These are phyloP conservation scores for Henckelia pumila DNA, from an alignment of 257 asterid genomes.

Conservation along the genomic window DNA sequence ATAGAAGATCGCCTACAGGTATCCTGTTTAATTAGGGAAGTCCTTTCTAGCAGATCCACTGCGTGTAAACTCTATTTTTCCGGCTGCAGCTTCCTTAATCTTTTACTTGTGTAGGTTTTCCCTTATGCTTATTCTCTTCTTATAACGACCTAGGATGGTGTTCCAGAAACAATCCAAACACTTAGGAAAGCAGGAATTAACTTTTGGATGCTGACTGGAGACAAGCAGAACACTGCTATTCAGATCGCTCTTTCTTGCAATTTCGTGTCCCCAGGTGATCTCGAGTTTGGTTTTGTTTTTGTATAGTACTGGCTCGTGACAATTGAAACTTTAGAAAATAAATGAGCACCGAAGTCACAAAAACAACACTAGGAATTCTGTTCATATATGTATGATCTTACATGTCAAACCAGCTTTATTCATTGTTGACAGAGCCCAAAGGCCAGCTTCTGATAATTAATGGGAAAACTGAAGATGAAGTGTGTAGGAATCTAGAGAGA, in stretches of 20 bases:
- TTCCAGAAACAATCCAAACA: conserved; percentile 89
- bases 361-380: conserved; percentile 5
- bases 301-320: conserved; percentile 13
- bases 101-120: conserved; percentile 22
- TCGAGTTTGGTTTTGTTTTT: conserved; percentile 15
- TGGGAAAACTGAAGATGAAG: conserved; percentile 96
- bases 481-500: conserved; percentile 81
- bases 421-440: conserved; percentile 78
- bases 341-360: conserved; percentile 4
- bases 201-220: conserved; percentile 99
- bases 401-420: conserved; percentile 16
- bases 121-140: conserved; percentile 22
- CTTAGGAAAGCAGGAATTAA: conserved; percentile 93
- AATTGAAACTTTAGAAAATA: background rate
- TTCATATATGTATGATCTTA: background rate
- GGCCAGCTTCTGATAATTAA: conserved; percentile 94
- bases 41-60: conserved; percentile 20
- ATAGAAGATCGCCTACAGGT: conserved; percentile 99
- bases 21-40: conserved; percentile 26
- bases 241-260: conserved; percentile 98
- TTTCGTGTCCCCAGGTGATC: conserved; percentile 90
- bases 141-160: conserved; percentile 70
- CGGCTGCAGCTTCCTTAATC: conserved; percentile 17
- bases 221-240: conserved; percentile 91
- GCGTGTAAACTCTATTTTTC: conserved; percentile 12